phyloP scores from a whole-genome alignment of 257 asterid genomes.

The Ophiorrhiza pumila region DNA sequence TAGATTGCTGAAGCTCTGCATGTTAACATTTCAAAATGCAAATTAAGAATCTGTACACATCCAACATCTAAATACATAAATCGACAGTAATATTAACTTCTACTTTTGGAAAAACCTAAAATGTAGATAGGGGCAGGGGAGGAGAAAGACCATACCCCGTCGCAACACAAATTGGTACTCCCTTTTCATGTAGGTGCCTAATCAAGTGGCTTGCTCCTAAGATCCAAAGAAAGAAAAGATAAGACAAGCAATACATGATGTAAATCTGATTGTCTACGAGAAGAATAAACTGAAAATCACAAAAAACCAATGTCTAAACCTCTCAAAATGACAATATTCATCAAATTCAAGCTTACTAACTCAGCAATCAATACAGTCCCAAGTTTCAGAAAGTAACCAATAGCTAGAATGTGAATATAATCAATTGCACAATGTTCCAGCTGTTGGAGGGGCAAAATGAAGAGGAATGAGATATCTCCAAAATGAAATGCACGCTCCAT shows the following conservation, averaged over 20 bases:
- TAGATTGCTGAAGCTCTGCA: conserved; percentile 8
- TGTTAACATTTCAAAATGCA: background rate
- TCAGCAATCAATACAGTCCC: background rate
- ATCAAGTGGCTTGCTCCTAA: conserved; percentile 74
- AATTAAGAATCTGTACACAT: background rate
- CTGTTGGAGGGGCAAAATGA: background rate
- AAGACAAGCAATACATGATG: background rate
- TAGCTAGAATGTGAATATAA: background rate
- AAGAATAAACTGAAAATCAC: background rate
- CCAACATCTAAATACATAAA: conserved; percentile 14
- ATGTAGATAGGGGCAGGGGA: background rate
- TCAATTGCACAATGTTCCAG: background rate
- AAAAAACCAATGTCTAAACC: background rate
- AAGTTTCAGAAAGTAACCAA: background rate
- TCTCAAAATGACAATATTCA: background rate
- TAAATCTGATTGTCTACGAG: background rate
- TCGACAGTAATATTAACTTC: background rate
- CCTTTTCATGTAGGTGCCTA: conserved; percentile 75
- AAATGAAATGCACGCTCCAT: background rate
- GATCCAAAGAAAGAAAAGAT: conserved; percentile 19
- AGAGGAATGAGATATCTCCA: background rate
- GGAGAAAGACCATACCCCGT: conserved; percentile 58
- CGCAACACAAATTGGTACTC: conserved; percentile 88
- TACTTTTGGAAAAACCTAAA: background rate
- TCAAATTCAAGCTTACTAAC: background rate